phyloP scores from a whole-genome alignment of 2,329 filamentous ascomycete genomes.

The Verticillium zaregamsianum region DNA sequence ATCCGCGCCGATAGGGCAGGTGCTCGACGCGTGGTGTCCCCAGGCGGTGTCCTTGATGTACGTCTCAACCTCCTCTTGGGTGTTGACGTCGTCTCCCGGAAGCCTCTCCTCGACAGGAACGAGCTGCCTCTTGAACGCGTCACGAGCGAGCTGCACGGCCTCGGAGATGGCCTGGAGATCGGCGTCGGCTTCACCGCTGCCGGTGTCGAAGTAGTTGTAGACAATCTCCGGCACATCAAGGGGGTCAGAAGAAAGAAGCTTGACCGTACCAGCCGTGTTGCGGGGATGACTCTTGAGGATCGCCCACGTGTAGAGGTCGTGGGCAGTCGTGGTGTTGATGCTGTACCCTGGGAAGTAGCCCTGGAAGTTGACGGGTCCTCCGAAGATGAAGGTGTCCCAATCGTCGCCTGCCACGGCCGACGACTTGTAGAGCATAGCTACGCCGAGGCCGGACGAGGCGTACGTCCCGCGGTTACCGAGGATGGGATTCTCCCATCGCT shows the following conservation, averaged over 20 bases:
- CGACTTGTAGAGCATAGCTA: slow-evolving; percentile 17
- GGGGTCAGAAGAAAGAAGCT: slow-evolving; percentile 54
- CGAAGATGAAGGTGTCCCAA: slow-evolving; percentile 29
- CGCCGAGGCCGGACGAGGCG: slow-evolving; percentile 14
- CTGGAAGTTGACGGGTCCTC: slow-evolving; percentile 29
- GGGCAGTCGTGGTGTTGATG: slow-evolving; percentile 22
- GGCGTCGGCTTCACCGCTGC: slow-evolving; percentile 39
- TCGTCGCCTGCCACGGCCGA: slow-evolving; percentile 19
- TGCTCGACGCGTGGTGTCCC: slow-evolving; percentile 28
- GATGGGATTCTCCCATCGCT: slow-evolving; percentile 22
- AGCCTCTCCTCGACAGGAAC: slow-evolving; percentile 14
- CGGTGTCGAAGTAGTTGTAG: slow-evolving; percentile 52
- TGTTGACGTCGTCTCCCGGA: slow-evolving; percentile 12
- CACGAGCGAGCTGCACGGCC: slow-evolving; percentile 47
- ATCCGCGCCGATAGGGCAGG: slow-evolving; percentile 25
- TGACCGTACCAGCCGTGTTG: slow-evolving; percentile 60
- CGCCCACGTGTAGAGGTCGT: slow-evolving; percentile 38
- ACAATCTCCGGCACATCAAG: slow-evolving; percentile 37
- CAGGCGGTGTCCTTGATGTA: slow-evolving; percentile 26
- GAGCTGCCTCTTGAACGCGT: slow-evolving; percentile 28
- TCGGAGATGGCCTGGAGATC: slow-evolving; percentile 53
- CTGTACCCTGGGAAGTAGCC: slow-evolving; percentile 35
- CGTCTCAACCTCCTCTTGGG: slow-evolving; percentile 12
- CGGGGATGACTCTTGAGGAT: slow-evolving; percentile 52
- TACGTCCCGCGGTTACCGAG: slow-evolving; percentile 37